Conservation (phyloP, 2,329 filamentous ascomycete genomes). For the Leptosphaerulina australis region DNA sequence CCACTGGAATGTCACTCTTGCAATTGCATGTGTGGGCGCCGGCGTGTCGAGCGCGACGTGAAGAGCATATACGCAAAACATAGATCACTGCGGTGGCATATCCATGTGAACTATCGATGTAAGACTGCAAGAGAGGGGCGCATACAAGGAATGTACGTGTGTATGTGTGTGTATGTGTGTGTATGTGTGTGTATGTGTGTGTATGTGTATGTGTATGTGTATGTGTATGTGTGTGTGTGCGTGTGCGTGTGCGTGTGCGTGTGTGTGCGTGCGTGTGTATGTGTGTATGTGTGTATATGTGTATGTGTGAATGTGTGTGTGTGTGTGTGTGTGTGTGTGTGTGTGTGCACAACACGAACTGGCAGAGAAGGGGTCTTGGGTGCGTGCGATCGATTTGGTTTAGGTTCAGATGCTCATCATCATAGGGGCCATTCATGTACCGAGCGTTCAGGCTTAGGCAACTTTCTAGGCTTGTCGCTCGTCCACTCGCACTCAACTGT, state of each 20-base stretch:
- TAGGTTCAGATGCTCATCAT: not conserved
- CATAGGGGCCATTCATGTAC: constrained; percentile 1
- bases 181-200: too few species aligned
- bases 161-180: too few species aligned
- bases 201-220: too few species aligned
- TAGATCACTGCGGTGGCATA: not conserved
- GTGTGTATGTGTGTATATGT: too few species aligned
- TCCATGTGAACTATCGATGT: not conserved
- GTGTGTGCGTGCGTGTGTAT: too few species aligned
- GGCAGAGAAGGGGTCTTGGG: not conserved
- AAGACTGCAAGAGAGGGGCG: not conserved
- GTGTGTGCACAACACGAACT: not conserved
- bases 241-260: too few species aligned
- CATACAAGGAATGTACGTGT: not conserved
- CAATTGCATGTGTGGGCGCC: constrained; percentile 1
- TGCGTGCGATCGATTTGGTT: not conserved
- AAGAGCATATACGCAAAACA: not conserved
- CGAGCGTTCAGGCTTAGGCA: not conserved
- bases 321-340: not conserved
- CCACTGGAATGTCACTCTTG: constrained; percentile 1
- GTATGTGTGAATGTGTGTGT: too few species aligned
- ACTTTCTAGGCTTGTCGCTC: not conserved
- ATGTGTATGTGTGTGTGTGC: too few species aligned
- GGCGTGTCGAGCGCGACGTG: constrained; percentile 14
- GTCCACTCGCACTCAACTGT: not conserved